These are phyloP conservation scores for Chenopodium formosanum DNA, from an alignment of 148 eudicot species.

Conservation along the genomic window DNA sequence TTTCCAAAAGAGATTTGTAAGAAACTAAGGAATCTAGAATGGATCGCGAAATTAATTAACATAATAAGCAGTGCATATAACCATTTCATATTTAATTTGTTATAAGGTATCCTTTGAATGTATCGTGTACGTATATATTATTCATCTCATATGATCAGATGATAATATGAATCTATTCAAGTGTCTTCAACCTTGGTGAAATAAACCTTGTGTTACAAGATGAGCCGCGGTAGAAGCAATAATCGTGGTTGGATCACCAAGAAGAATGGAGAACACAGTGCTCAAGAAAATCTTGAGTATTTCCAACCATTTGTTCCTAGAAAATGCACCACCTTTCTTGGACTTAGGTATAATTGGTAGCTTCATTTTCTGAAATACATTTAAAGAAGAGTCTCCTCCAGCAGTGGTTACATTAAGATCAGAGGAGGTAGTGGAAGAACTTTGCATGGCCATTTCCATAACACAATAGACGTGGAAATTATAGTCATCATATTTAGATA, in stretches of 20 bases:
- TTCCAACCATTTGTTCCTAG: slow-evolving; percentile 11
- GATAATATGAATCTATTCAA: too few species aligned
- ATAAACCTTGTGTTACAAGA: slow-evolving; percentile 9
- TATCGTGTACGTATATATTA: too few species aligned
- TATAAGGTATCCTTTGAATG: too few species aligned
- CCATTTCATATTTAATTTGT: too few species aligned
- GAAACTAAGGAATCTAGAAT: too few species aligned
- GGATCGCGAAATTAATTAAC: too few species aligned
- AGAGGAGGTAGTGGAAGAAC: background rate
- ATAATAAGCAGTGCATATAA: too few species aligned
- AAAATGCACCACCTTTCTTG: background rate
- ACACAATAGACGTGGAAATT: slow-evolving; percentile 24
- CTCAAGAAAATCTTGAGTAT: slow-evolving; percentile 13
- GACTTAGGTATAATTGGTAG: background rate
- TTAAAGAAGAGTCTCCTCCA: background rate
- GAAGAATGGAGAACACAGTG: slow-evolving; percentile 20
- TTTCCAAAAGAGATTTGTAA: too few species aligned
- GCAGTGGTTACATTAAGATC: background rate
- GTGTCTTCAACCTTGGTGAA: background rate
- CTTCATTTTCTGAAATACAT: background rate
- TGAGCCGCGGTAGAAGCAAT: slow-evolving; percentile 21
- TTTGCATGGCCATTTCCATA: slow-evolving; percentile 19
- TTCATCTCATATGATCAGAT: too few species aligned
- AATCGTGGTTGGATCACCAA: slow-evolving; percentile 27
- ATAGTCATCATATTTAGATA: slow-evolving; percentile 2